Conservation (phyloP, 164 flowering plant species). For the Berberis thunbergii region DNA sequence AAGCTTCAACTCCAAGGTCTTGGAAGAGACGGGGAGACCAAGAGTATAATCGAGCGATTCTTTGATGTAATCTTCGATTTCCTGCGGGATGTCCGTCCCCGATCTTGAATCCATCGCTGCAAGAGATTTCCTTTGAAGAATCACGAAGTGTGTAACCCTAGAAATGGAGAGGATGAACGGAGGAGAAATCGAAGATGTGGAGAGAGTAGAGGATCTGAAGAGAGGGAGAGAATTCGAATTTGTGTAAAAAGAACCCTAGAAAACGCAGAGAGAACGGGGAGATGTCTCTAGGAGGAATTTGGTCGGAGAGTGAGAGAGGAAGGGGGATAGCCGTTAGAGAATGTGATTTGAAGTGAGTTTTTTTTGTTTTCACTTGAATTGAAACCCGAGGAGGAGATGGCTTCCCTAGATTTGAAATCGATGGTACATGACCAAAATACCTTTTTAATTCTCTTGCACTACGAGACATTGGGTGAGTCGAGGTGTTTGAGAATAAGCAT, state of each 20-base stretch:
- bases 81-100: slow-evolving; percentile 47
- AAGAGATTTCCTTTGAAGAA: not conserved
- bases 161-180: not conserved
- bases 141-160: not conserved
- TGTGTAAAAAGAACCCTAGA: no score
- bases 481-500: no score
- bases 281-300: not conserved
- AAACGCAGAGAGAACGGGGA: not conserved
- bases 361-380: not conserved
- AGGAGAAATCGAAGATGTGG: not conserved
- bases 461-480: no score
- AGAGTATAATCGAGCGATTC: slow-evolving; percentile 48
- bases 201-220: not conserved
- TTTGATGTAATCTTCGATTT: slow-evolving; percentile 57
- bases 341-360: not conserved
- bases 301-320: slow-evolving; percentile 5
- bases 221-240: not conserved
- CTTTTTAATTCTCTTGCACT: no score
- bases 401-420: not conserved
- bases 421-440: not conserved
- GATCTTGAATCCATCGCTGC: slow-evolving; percentile 3
- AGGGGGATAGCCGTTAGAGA: slow-evolving; percentile 10
- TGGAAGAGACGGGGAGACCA: slow-evolving; percentile 56
- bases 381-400: not conserved
- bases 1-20: slow-evolving; percentile 48